Evolutionary conservation across 2,329 filamentous ascomycete genomes (phyloP).

Genomic region (Hypoxylon sp.): DNA sequence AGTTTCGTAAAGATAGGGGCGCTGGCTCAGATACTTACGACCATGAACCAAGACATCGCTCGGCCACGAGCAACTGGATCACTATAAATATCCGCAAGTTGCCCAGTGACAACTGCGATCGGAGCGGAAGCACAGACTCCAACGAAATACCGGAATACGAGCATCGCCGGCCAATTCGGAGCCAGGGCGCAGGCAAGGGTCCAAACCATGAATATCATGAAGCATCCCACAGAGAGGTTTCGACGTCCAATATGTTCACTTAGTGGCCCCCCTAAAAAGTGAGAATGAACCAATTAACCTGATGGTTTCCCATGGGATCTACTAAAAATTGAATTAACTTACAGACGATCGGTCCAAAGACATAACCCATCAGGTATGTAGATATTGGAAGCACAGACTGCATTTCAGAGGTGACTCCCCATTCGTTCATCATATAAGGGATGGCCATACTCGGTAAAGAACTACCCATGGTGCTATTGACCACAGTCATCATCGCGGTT

Average conservation of each 20-base stretch:
- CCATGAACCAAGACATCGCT: constrained; percentile 75
- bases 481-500: constrained; percentile 70
- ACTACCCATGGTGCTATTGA: constrained; percentile 78
- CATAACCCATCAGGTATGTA: constrained; percentile 68
- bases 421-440: constrained; percentile 70
- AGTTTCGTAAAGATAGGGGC: constrained; percentile 16
- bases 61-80: constrained; percentile 69
- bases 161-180: constrained; percentile 66
- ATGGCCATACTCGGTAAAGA: constrained; percentile 75
- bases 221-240: constrained; percentile 62
- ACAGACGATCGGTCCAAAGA: constrained; percentile 63
- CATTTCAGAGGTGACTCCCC: constrained; percentile 64
- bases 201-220: constrained; percentile 64
- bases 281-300: neutral
- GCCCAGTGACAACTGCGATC: constrained; percentile 73
- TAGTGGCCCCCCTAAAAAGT: constrained; percentile 69
- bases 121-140: constrained; percentile 70
- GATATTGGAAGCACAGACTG: constrained; percentile 72
- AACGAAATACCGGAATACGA: constrained; percentile 68
- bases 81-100: constrained; percentile 76
- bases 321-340: constrained; percentile 55
- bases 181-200: constrained; percentile 70
- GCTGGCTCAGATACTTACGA: constrained; percentile 58
- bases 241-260: constrained; percentile 75
- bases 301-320: neutral